Percentiles rank a stretch among this genome's conserved stretches.
phyloP scores from a whole-genome alignment of 495 filamentous ascomycete species.

The Copromyces sp. region DNA sequence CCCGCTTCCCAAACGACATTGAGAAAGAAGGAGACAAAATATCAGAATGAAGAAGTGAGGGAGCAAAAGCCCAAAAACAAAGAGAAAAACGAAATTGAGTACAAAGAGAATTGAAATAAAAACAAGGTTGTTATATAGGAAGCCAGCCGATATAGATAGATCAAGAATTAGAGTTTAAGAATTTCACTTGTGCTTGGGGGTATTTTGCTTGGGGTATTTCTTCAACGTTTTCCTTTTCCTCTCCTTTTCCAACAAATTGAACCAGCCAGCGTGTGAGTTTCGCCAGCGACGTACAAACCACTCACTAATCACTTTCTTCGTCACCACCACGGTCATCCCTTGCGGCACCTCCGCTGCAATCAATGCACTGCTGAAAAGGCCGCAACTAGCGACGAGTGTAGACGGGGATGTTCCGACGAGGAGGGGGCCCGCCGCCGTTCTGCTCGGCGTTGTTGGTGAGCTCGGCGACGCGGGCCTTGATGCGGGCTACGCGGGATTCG shows the following conservation, averaged over 20 bases:
- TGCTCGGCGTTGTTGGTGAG: constrained; percentile 58
- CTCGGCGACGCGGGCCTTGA: constrained; percentile 94
- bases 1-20: background rate
- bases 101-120: background rate
- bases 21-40: background rate
- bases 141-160: background rate
- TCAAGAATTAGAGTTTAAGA: background rate
- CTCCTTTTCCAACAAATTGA: background rate
- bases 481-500: constrained; percentile 89
- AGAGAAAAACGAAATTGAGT: background rate
- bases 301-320: background rate
- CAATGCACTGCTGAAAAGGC: background rate
- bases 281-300: background rate
- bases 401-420: background rate
- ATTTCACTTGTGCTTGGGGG: background rate
- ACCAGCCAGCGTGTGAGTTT: background rate
- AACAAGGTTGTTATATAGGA: background rate
- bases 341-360: background rate
- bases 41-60: background rate
- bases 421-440: background rate
- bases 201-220: background rate
- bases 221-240: background rate
- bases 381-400: background rate
- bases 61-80: background rate
- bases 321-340: background rate